Conservation (phyloP, 805 yeast genomes). For the Metschnikowia reukaufii region DNA sequence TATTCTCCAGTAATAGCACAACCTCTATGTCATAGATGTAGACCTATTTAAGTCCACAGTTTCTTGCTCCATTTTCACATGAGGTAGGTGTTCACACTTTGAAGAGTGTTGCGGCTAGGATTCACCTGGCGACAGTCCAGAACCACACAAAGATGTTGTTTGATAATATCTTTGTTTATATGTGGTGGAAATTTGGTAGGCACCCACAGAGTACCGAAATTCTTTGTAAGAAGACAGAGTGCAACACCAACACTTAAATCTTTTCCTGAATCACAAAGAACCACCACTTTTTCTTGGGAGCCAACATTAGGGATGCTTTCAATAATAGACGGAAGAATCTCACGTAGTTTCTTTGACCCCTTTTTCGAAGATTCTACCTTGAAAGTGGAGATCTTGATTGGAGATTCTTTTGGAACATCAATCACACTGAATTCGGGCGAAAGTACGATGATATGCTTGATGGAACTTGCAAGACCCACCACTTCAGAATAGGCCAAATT, state of each 20-base stretch:
- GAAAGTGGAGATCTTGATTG: conserved; percentile 15
- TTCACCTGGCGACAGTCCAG: conserved; percentile 53
- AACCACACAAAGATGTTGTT: conserved; percentile 54
- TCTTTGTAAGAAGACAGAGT: conserved; percentile 49
- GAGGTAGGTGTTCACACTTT: conserved; percentile 60
- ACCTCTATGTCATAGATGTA: no score
- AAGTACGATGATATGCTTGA: conserved; percentile 25
- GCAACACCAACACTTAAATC: conserved; percentile 68
- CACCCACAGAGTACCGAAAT: conserved; percentile 46
- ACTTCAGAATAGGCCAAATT: conserved; percentile 16
- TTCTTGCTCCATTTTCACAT: no score
- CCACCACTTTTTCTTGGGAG: conserved; percentile 26
- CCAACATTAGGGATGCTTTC: conserved; percentile 19
- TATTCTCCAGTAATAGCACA: no score
- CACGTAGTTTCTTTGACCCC: conserved; percentile 63
- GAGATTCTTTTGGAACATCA: conserved; percentile 13
- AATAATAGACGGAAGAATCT: conserved; percentile 43
- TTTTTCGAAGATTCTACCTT: conserved; percentile 48
- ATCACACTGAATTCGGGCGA: conserved; percentile 17
- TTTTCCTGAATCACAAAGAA: conserved; percentile 63
- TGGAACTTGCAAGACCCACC: neutral
- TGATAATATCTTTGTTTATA: conserved; percentile 51
- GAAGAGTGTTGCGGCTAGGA: conserved; percentile 77
- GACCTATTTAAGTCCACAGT: no score
- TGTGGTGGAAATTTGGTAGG: conserved; percentile 16